Evolutionary conservation across 164 flowering plant genomes (phyloP), one percentile per base, ranked within the genome.

Genomic region (Tetrastigma voinierianum): DNA sequence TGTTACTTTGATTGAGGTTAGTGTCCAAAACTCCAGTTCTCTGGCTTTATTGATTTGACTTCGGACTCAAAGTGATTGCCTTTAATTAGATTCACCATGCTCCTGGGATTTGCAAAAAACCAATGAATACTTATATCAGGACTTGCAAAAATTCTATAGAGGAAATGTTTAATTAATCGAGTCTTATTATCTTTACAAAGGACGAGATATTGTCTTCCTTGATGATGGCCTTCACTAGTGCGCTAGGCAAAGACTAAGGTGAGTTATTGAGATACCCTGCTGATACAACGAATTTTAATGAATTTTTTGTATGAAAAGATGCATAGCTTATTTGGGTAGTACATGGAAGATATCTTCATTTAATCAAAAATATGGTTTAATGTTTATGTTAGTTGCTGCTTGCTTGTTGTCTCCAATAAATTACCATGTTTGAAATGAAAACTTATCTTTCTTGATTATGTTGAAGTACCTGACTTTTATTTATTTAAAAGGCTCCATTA

Each of bases 1-100:
- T 67, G 96, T 96, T 68, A 96, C 99, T 24, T 70, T 96, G 69
- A 93, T 96, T 64, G 98, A 95, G 97, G 97, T 92, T 80, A 72
- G 83, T 65, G 17, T 12, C 10, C 25, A 16, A 17, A 55, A 47
- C n/a, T 46, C 49, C 43, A 32, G 40, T 3, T 3, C 40, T 32
- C 40, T 32, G 40, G 40, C 40, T 32, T 32, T 32, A 32, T 32
- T 4, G 40, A 3, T 32, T 32, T 32, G 6, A 32, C 6, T 32
- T 32, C 40, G 3, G 40, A 32, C 40, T 32, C 40, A 32, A n/a
- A n/a, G 40, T 32, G 40, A 32, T 32, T 32, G 40, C 8, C 40
- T 32, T 32, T 48, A 54, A 2, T 9, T 19, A 15, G 0, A 10
- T 57, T 19, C 44, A 19, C 21, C 12, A 57, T 23, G 40, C 5